phyloP scores from a whole-genome alignment of 2,329 filamentous ascomycete species.

The Botrytis cinerea region DNA sequence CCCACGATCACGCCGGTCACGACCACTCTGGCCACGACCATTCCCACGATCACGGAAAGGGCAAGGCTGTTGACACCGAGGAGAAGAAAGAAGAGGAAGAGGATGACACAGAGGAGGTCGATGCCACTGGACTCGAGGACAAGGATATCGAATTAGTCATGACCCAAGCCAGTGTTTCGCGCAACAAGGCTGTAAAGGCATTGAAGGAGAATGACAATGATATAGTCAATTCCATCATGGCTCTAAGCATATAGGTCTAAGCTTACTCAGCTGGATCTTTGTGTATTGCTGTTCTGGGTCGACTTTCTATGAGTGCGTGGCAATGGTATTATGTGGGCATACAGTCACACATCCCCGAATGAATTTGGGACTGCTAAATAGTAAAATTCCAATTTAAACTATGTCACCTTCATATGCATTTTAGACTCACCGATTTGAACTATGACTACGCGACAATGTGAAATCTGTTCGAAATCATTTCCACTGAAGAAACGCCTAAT shows the following conservation, averaged over 20 bases:
- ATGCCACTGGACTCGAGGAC: slow-evolving; percentile 90
- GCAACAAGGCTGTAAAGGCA: slow-evolving; percentile 98
- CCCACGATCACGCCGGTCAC: slow-evolving; percentile 51
- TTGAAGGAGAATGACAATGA: slow-evolving; percentile 99
- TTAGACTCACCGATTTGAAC: not conserved
- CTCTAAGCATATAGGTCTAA: slow-evolving; percentile 71
- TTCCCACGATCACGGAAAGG: slow-evolving; percentile 59
- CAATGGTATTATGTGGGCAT: slow-evolving; percentile 22
- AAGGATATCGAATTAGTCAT: slow-evolving; percentile 99
- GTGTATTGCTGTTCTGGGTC: slow-evolving; percentile 2
- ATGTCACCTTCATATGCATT: slow-evolving; percentile 13
- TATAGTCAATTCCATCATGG: slow-evolving; percentile 99
- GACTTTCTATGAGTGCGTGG: slow-evolving; percentile 2
- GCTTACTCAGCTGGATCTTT: slow-evolving; percentile 24
- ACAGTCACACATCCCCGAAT: slow-evolving; percentile 18
- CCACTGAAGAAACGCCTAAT: not conserved
- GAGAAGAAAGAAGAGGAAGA: slow-evolving; percentile 76
- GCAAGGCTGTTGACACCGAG: slow-evolving; percentile 63
- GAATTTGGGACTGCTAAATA: slow-evolving; percentile 13
- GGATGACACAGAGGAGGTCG: slow-evolving; percentile 93
- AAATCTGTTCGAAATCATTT: not conserved
- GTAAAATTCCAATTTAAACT: slow-evolving; percentile 13
- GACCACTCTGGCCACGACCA: slow-evolving; percentile 64
- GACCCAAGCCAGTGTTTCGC: slow-evolving; percentile 93
- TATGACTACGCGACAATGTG: not conserved